Conservation (phyloP, 2,329 filamentous ascomycete genomes). For the Aspergillus alliaceus region DNA sequence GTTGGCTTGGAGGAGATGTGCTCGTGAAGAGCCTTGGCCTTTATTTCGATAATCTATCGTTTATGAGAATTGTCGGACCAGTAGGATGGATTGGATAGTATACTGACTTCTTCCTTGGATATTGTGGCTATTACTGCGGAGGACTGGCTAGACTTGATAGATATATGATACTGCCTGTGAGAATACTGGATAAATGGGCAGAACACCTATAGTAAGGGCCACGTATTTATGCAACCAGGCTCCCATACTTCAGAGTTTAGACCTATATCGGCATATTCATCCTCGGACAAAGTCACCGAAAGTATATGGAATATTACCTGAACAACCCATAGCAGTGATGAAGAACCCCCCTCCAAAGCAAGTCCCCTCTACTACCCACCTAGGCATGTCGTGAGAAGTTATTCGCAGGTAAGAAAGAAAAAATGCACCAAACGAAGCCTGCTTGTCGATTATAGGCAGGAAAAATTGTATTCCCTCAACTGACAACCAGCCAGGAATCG, state of each 20-base stretch:
- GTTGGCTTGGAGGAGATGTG: conserved; percentile 21
- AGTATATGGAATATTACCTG: not conserved
- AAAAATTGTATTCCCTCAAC: not conserved
- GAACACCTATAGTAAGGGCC: not conserved
- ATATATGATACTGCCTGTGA: no score
- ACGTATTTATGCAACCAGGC: not conserved
- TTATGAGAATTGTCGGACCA: not conserved
- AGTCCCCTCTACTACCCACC: not conserved
- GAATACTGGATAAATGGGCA: no score
- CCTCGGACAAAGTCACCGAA: not conserved
- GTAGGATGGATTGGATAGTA: not conserved
- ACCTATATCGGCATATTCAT: not conserved
- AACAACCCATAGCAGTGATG: not conserved
- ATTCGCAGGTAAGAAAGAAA: no score
- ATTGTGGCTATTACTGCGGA: not conserved
- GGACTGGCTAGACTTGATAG: not conserved
- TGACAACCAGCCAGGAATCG: no score
- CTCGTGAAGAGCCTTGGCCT: conserved; percentile 14
- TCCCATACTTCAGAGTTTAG: not conserved
- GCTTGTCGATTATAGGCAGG: not conserved
- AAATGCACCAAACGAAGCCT: not conserved
- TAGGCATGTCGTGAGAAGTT: no score
- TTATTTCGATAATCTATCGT: conserved; percentile 5
- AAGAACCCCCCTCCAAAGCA: not conserved
- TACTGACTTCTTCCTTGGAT: not conserved